These are phyloP conservation scores for Syzygium grande DNA, from an alignment of 345 rosid genomes.

Conservation along the genomic window DNA sequence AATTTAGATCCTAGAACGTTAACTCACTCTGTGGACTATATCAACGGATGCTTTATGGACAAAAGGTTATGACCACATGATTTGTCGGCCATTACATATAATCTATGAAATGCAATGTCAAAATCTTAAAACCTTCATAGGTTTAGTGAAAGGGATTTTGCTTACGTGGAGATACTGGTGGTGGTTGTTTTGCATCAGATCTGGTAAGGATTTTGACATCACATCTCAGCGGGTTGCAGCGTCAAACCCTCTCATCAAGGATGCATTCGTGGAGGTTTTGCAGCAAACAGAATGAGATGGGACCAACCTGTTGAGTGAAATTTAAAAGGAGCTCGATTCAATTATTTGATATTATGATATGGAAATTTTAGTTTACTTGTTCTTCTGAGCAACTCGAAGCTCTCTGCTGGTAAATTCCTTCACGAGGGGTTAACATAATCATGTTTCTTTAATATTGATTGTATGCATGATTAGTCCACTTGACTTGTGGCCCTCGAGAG, in stretches of 20 bases:
- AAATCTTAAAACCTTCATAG: neutral
- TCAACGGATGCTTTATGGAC: neutral
- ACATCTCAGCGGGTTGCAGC: conserved; percentile 78
- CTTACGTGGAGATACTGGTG: neutral
- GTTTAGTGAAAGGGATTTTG: neutral
- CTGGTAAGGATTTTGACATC: conserved; percentile 82
- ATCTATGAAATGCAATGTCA: neutral
- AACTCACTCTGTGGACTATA: neutral
- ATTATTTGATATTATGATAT: neutral
- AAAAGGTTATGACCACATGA: neutral
- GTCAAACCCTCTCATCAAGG: conserved; percentile 70
- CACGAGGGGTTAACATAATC: neutral
- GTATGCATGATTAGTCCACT: neutral
- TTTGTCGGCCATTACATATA: neutral
- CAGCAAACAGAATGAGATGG: conserved; percentile 22
- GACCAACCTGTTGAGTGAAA: neutral
- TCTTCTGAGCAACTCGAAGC: neutral
- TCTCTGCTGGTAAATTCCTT: neutral
- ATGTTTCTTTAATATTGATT: neutral
- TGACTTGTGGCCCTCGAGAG: neutral
- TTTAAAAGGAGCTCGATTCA: neutral
- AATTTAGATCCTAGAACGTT: neutral
- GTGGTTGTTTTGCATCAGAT: conserved; percentile 33
- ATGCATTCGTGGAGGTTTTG: conserved; percentile 63
- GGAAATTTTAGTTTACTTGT: neutral